A percentile compares a stretch with the other conserved stretches of the same genome.
These are phyloP conservation scores for Phlegmacium glaucopus DNA, from an alignment of 768 basidiomycete genomes.

Conservation along the genomic window DNA sequence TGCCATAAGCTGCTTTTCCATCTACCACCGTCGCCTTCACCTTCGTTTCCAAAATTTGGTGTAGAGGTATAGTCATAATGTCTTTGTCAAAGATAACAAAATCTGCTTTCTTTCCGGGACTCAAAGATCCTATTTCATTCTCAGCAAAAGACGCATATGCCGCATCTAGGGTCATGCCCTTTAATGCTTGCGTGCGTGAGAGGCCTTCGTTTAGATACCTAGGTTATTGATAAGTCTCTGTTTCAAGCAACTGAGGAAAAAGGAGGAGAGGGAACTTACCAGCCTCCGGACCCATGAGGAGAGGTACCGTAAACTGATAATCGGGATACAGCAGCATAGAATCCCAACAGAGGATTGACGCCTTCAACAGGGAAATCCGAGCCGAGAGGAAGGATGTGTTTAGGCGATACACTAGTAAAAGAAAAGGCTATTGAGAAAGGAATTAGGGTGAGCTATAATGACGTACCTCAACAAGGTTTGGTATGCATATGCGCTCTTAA, in stretches of 20 bases:
- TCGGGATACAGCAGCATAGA: slow-evolving; percentile 85
- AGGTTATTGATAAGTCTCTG: background rate
- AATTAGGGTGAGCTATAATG: background rate
- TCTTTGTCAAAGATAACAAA: slow-evolving; percentile 81
- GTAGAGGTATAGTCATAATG: slow-evolving; percentile 62
- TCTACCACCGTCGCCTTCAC: slow-evolving; percentile 77
- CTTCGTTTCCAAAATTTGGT: slow-evolving; percentile 61
- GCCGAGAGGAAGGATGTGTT: slow-evolving; percentile 71
- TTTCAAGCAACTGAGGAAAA: background rate
- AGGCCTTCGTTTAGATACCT: slow-evolving; percentile 80
- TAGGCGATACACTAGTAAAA: slow-evolving; percentile 33
- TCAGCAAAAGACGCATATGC: slow-evolving; percentile 88
- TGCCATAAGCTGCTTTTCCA: slow-evolving; percentile 64
- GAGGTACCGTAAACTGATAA: slow-evolving; percentile 65
- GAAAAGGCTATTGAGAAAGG: background rate
- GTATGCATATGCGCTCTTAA: slow-evolving; percentile 90
- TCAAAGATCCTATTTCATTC: slow-evolving; percentile 65
- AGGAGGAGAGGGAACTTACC: slow-evolving; percentile 43
- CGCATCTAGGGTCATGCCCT: slow-evolving; percentile 87
- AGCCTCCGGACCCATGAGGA: slow-evolving; percentile 81
- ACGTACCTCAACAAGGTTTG: slow-evolving; percentile 65
- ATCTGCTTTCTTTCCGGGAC: slow-evolving; percentile 80
- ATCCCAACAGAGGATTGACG: slow-evolving; percentile 85
- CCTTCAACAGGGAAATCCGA: slow-evolving; percentile 95
- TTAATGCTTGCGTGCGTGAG: slow-evolving; percentile 77